A percentile compares a stretch with the other conserved stretches of the same genome.
Evolutionary conservation across 352 stramenopile species (phyloP).

Genomic region (Elongisporangium senticosum): DNA sequence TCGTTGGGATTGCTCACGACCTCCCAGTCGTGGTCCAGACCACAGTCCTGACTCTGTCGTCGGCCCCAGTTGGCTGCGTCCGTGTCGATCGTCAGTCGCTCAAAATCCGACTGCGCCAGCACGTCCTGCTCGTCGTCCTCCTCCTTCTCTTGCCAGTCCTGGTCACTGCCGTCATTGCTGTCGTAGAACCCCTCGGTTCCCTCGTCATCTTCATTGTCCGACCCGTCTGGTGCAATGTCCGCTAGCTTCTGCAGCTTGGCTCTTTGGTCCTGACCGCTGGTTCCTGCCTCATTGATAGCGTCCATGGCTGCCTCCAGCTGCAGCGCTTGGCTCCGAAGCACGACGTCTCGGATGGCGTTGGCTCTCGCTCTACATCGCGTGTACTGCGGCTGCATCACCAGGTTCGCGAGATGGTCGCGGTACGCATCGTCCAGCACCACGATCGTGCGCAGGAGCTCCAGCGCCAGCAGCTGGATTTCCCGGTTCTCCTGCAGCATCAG

Average conservation of each 20-base stretch:
- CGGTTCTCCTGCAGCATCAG: neutral
- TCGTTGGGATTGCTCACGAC: neutral
- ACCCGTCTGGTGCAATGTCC: neutral
- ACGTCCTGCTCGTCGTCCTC: neutral
- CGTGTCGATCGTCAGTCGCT: neutral
- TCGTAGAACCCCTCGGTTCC: neutral
- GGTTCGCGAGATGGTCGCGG: neutral
- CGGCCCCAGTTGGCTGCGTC: neutral
- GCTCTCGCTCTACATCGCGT: neutral
- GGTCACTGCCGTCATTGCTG: neutral
- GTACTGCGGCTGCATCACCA: neutral
- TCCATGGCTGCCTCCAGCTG: neutral
- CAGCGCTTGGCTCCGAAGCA: neutral
- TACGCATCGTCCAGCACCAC: neutral
- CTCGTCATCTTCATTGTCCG: neutral
- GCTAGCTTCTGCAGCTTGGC: neutral
- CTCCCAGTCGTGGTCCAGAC: neutral
- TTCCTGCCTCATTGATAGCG: neutral
- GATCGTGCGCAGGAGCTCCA: neutral
- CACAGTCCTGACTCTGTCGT: neutral
- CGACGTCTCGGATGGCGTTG: neutral
- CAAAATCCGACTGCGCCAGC: neutral
- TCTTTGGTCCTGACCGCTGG: neutral
- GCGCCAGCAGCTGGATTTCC: neutral
- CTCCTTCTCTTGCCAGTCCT: neutral